phyloP scores from a whole-genome alignment of 768 basidiomycete species.

The Amanita jacksonii region DNA sequence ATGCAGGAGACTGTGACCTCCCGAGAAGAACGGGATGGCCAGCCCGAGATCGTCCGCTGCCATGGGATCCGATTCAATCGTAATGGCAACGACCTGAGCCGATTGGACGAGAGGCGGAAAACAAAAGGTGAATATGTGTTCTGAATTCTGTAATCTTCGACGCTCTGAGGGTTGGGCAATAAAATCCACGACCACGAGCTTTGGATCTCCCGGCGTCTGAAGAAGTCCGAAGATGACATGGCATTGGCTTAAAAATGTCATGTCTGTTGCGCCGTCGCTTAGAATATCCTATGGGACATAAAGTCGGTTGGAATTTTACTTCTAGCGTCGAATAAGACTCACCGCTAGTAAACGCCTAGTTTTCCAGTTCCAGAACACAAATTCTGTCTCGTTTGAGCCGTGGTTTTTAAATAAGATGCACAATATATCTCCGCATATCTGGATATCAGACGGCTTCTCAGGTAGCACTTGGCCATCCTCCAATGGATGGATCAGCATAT shows the following conservation, averaged over 20 bases:
- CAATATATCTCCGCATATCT: constrained; percentile 39
- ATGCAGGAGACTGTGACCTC: constrained; percentile 33
- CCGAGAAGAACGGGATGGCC: constrained; percentile 36
- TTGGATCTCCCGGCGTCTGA: constrained; percentile 14
- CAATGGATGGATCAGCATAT: no score
- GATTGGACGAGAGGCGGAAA: constrained; percentile 27
- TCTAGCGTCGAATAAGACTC: no score
- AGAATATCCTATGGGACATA: constrained; percentile 15
- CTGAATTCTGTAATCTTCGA: constrained; percentile 20
- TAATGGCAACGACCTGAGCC: constrained; percentile 23
- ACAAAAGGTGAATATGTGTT: constrained; percentile 28
- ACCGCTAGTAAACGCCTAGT: constrained; percentile 42
- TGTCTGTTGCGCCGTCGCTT: constrained; percentile 28
- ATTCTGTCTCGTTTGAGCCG: constrained; percentile 28
- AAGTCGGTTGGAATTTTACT: no score
- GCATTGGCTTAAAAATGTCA: constrained; percentile 32
- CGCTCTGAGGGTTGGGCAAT: constrained; percentile 19
- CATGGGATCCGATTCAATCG: constrained; percentile 47
- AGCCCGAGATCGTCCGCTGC: constrained; percentile 26
- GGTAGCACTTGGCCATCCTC: no score
- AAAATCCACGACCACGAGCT: constrained; percentile 33
- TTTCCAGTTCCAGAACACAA: constrained; percentile 63
- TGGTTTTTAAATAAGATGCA: constrained; percentile 36
- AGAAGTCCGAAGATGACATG: constrained; percentile 27
- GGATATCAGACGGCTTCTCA: no score